phyloP scores from a whole-genome alignment of 441 rosid species.

The Croton laevigatus region DNA sequence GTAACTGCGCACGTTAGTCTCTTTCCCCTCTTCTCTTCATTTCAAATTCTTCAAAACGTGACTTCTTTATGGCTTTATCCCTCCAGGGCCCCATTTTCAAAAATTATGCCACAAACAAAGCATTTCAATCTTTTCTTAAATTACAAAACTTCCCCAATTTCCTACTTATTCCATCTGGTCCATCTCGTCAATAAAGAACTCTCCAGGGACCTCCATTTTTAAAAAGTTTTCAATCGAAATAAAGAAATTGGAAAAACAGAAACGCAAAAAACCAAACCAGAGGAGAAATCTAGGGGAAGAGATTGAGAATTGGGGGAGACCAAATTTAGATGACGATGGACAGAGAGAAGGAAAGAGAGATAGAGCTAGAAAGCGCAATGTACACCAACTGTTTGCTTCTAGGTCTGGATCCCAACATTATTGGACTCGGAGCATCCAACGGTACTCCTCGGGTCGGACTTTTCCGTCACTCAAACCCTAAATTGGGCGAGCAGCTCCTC shows the following conservation, averaged over 20 bases:
- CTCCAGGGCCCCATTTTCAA: constrained; percentile 30
- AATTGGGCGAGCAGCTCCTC: constrained; percentile 98
- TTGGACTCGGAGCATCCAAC: constrained; percentile 84
- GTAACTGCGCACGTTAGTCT: constrained; percentile 31
- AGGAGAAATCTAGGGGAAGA: constrained; percentile 14
- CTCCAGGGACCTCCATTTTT: constrained; percentile 30
- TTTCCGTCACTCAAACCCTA: constrained; percentile 99
- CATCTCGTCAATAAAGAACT: constrained; percentile 18
- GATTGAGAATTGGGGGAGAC: constrained; percentile 15
- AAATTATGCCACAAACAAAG: background rate
- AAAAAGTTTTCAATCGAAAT: constrained; percentile 19
- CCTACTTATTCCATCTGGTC: background rate
- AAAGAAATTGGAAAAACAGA: constrained; percentile 1
- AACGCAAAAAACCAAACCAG: background rate
- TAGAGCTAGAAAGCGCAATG: constrained; percentile 99
- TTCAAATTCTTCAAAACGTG: constrained; percentile 35
- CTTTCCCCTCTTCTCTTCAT: background rate
- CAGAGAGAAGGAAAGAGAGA: constrained; percentile 99
- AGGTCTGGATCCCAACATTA: constrained; percentile 90
- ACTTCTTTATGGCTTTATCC: constrained; percentile 19
- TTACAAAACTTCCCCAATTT: background rate
- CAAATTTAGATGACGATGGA: constrained; percentile 82
- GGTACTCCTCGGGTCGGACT: constrained; percentile 86
- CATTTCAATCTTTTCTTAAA: constrained; percentile 9
- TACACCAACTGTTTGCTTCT: constrained; percentile 93